phyloP scores from a whole-genome alignment of 148 eudicot species.

The Persicaria maculosa region DNA sequence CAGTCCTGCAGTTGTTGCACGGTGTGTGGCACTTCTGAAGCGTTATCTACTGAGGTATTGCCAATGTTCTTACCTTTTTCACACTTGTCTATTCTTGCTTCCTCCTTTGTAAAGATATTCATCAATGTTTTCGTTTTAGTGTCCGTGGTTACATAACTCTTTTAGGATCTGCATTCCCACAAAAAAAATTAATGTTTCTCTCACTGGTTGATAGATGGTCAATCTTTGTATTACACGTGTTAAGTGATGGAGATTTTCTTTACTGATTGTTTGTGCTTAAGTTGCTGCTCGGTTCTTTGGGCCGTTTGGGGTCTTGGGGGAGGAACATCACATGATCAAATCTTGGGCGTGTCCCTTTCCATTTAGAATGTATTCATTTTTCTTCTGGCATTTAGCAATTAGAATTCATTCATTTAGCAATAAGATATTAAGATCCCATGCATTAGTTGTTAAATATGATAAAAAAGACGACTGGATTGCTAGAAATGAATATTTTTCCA shows the following conservation, averaged over 20 bases:
- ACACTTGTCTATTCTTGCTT: neutral
- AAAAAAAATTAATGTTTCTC: too few relatives aligned
- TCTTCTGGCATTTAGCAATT: neutral
- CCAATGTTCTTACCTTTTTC: neutral
- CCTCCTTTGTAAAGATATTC: neutral
- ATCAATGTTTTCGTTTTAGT: neutral
- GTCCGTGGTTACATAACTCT: neutral
- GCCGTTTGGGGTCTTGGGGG: neutral
- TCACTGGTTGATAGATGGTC: too few relatives aligned
- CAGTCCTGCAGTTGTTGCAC: conserved; percentile 97
- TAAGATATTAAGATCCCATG: neutral
- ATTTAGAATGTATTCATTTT: too few relatives aligned
- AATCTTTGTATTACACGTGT: neutral
- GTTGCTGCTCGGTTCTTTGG: neutral
- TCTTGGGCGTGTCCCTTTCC: neutral
- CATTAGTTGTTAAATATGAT: neutral
- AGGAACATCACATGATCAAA: neutral
- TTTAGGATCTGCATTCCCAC: neutral
- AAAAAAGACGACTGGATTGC: neutral
- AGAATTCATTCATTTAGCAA: neutral
- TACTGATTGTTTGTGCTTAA: neutral
- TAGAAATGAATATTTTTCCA: neutral
- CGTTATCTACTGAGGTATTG: conserved; percentile 74
- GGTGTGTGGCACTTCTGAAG: conserved; percentile 83
- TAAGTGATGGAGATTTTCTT: neutral